Percentiles rank a stretch among this genome's conserved stretches.
Evolutionary conservation across 1,284 basidiomycete genomes (phyloP).

Genomic region (Sutorius eximius): DNA sequence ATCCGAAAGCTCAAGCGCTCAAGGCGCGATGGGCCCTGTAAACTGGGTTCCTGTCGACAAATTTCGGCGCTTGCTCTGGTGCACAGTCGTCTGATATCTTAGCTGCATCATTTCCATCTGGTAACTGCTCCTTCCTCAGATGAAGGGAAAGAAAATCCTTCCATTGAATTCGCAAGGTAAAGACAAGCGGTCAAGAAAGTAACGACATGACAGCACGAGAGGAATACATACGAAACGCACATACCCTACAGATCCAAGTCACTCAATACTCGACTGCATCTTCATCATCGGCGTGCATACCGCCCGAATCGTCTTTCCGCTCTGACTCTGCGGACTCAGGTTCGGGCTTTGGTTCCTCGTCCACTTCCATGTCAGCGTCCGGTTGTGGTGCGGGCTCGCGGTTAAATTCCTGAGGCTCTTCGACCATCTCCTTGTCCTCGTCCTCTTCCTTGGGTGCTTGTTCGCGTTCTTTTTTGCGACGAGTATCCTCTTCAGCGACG

Average conservation of each 20-base stretch:
- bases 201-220: slow-evolving; percentile 14
- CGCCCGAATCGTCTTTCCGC: slow-evolving; percentile 42
- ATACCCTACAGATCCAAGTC: slow-evolving; percentile 23
- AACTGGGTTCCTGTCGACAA: too few species aligned
- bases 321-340: slow-evolving; percentile 39
- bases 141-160: neutral
- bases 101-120: neutral
- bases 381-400: slow-evolving; percentile 24
- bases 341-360: slow-evolving; percentile 37
- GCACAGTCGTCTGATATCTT: too few species aligned
- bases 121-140: neutral
- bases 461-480: slow-evolving; percentile 48
- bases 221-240: slow-evolving; percentile 28
- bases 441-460: slow-evolving; percentile 39
- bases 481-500: slow-evolving; percentile 58
- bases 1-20: too few species aligned
- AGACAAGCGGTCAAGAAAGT: slow-evolving; percentile 21
- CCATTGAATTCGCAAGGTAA: slow-evolving; percentile 11
- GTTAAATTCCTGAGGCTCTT: slow-evolving; percentile 19
- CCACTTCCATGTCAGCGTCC: slow-evolving; percentile 47
- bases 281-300: slow-evolving; percentile 52
- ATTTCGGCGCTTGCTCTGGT: too few species aligned
- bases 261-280: slow-evolving; percentile 60
- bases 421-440: slow-evolving; percentile 31
- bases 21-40: too few species aligned